A percentile compares a stretch with the other conserved stretches of the same genome.
phyloP scores from a whole-genome alignment of 2,329 filamentous ascomycete species.

The Aspergillus hortae region DNA sequence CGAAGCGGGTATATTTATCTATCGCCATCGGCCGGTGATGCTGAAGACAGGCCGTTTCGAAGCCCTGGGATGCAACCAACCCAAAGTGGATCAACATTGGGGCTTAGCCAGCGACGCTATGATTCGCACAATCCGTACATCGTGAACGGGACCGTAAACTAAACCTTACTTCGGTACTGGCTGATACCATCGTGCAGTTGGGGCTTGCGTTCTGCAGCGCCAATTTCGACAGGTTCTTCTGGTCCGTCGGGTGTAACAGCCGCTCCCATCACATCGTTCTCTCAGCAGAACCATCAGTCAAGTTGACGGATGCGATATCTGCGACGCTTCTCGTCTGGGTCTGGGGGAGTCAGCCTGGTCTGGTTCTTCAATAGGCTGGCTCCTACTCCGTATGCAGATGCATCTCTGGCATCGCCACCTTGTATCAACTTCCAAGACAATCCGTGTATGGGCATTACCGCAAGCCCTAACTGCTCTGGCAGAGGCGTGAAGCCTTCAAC shows the following conservation, averaged over 20 bases:
- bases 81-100: conserved; percentile 25
- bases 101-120: conserved; percentile 27
- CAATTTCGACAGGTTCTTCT: background rate
- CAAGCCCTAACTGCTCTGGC: conserved; percentile 1
- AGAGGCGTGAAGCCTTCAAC: conserved; percentile 8
- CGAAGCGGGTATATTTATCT: background rate
- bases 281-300: background rate
- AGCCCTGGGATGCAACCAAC: conserved; percentile 5
- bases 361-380: background rate
- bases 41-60: conserved; percentile 8
- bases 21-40: background rate
- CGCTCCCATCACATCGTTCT: background rate
- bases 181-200: background rate
- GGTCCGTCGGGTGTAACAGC: background rate
- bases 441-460: conserved; percentile 1
- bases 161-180: too few relatives aligned
- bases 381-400: background rate
- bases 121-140: conserved; percentile 20
- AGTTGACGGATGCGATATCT: background rate
- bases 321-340: conserved; percentile 5
- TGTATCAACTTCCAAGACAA: background rate
- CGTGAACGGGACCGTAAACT: conserved; percentile 16
- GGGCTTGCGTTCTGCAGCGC: background rate
- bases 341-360: background rate
- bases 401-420: background rate